phyloP scores from a whole-genome alignment of 192 early-diverging fungal genomes.

The Gaertneriomyces semiglobifer region DNA sequence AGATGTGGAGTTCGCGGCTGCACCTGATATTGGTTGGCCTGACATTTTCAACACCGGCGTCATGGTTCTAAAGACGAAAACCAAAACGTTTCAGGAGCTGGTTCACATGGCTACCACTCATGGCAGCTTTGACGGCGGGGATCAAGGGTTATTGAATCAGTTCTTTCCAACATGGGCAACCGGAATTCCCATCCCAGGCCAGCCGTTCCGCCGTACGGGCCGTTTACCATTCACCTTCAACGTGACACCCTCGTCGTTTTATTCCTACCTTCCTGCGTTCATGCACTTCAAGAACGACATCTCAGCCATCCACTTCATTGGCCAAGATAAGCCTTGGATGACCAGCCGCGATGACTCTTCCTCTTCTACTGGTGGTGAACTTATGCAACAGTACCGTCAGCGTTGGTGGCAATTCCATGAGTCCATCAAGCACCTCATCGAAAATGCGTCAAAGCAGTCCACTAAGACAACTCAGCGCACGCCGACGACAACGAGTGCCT shows the following conservation, averaged over 20 bases:
- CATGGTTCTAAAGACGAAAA: slow-evolving; percentile 67
- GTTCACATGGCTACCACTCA: slow-evolving; percentile 47
- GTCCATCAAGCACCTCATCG: slow-evolving; percentile 17
- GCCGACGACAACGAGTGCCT: too few relatives aligned
- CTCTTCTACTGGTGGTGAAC: not conserved
- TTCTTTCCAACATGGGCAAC: slow-evolving; percentile 79
- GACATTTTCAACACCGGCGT: slow-evolving; percentile 98
- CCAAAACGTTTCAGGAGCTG: slow-evolving; percentile 49
- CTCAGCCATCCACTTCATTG: slow-evolving; percentile 87
- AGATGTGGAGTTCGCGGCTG: slow-evolving; percentile 66
- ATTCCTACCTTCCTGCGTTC: slow-evolving; percentile 80
- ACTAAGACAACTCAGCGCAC: not conserved
- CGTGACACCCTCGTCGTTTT: slow-evolving; percentile 74
- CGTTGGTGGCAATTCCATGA: slow-evolving; percentile 31
- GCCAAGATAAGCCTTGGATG: slow-evolving; percentile 81
- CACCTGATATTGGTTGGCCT: slow-evolving; percentile 94
- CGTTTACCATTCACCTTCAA: slow-evolving; percentile 91
- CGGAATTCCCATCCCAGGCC: slow-evolving; percentile 16
- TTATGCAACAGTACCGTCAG: slow-evolving; percentile 14
- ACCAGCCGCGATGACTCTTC: not conserved
- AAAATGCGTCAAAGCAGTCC: too few relatives aligned
- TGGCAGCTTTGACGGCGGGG: slow-evolving; percentile 87
- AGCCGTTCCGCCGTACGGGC: slow-evolving; percentile 37
- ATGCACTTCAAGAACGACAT: slow-evolving; percentile 68
- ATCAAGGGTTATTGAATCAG: slow-evolving; percentile 89